Evolutionary conservation across 805 yeast genomes (phyloP).

Genomic region (Wickerhamiella azymoides): DNA sequence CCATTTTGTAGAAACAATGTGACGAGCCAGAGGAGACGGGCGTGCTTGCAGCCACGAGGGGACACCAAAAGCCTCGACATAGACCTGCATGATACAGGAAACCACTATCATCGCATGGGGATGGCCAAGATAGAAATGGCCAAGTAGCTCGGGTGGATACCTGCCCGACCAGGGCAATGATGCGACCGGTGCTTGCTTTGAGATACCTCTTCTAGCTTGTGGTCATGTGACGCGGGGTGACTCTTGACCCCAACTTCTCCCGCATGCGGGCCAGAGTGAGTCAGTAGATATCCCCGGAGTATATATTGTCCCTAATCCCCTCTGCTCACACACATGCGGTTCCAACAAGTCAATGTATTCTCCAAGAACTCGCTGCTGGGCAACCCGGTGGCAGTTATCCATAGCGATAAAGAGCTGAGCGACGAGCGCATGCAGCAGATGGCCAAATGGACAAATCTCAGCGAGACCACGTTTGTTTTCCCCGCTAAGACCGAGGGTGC

Average conservation of each 20-base stretch:
- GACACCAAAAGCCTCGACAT: too few species aligned
- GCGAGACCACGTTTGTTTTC: slow-evolving; percentile 42
- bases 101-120: too few species aligned
- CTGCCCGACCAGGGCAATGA: too few species aligned
- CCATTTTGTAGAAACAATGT: neutral
- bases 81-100: too few species aligned
- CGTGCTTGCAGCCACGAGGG: too few species aligned
- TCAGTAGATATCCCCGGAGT: neutral
- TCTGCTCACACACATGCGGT: neutral
- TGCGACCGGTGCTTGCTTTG: too few species aligned
- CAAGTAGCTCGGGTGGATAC: too few species aligned
- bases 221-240: too few species aligned
- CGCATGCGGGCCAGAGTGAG: neutral
- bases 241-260: too few species aligned
- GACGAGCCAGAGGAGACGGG: too few species aligned
- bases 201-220: too few species aligned
- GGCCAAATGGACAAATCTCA: slow-evolving; percentile 47
- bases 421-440: slow-evolving; percentile 33
- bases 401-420: slow-evolving; percentile 29
- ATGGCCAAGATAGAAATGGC: too few species aligned
- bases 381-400: slow-evolving; percentile 43
- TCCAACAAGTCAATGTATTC: slow-evolving; percentile 30
- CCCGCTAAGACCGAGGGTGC: slow-evolving; percentile 29
- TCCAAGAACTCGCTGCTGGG: slow-evolving; percentile 31
- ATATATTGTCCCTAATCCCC: neutral